A percentile compares a stretch with the other conserved stretches of the same genome.
Evolutionary conservation across 1,284 basidiomycete genomes (phyloP).

Genomic region (Apiotrichum mycotoxinovorans): DNA sequence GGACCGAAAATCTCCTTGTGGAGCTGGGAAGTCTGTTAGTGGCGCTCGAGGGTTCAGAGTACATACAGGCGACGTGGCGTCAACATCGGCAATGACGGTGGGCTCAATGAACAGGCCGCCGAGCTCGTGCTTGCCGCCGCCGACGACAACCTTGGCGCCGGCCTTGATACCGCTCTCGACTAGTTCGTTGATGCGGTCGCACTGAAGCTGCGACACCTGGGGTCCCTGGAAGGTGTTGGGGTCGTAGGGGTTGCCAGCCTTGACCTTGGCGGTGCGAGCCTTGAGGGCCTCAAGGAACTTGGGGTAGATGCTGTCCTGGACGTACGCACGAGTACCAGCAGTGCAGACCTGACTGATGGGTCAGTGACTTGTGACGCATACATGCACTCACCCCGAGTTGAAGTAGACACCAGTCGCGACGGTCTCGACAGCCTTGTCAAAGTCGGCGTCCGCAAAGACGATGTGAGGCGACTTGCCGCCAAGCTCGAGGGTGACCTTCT

Average conservation of each 20-base stretch:
- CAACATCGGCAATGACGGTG: conserved; percentile 39
- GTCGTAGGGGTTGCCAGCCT: conserved; percentile 71
- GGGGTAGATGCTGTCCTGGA: conserved; percentile 73
- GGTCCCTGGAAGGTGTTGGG: conserved; percentile 69
- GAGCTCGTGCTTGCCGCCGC: conserved; percentile 56
- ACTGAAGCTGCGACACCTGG: conserved; percentile 74
- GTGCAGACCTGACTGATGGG: conserved; percentile 49
- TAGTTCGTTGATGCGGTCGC: conserved; percentile 77
- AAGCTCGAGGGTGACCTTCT: conserved; percentile 60
- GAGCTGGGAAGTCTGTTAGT: not conserved
- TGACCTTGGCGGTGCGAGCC: conserved; percentile 60
- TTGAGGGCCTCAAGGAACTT: conserved; percentile 67
- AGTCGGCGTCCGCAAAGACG: conserved; percentile 52
- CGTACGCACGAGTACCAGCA: conserved; percentile 59
- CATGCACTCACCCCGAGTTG: too few relatives aligned
- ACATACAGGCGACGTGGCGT: conserved; percentile 11
- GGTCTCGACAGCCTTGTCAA: conserved; percentile 62
- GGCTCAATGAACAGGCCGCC: conserved; percentile 48
- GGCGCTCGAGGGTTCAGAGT: too few relatives aligned
- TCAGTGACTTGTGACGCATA: too few relatives aligned
- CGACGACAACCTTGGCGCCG: conserved; percentile 69
- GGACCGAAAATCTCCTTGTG: conserved; percentile 42
- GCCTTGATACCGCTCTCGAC: conserved; percentile 76
- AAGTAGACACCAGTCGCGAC: conserved; percentile 2
- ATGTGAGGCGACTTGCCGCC: conserved; percentile 55